These are phyloP conservation scores for Colletotrichum sp. DNA, from an alignment of 2,329 filamentous ascomycete genomes.

Conservation along the genomic window DNA sequence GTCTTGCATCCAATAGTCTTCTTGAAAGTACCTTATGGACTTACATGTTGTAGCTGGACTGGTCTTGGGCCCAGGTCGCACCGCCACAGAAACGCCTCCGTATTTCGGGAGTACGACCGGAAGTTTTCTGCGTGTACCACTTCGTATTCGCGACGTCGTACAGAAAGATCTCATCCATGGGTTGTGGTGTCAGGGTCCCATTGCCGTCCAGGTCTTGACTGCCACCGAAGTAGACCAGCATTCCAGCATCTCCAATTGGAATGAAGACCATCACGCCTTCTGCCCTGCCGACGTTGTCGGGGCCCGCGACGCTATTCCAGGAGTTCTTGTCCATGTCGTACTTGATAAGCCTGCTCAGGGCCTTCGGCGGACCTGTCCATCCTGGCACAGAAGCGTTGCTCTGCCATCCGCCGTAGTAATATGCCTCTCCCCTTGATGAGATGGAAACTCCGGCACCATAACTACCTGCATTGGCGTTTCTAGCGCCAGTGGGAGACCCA, in stretches of 20 bases:
- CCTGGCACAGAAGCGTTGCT: background rate
- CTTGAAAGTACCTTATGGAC: background rate
- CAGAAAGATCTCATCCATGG: background rate
- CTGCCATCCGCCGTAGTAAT: background rate
- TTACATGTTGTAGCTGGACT: background rate
- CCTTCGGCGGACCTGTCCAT: background rate
- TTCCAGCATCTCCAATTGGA: background rate
- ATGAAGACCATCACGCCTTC: background rate
- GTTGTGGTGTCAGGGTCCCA: background rate
- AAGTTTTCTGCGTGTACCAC: background rate
- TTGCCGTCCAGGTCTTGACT: background rate
- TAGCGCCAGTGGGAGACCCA: background rate
- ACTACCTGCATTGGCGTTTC: background rate
- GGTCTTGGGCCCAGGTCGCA: background rate
- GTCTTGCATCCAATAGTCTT: rapidly evolving
- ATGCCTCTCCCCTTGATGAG: background rate
- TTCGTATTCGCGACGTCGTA: background rate
- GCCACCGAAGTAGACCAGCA: background rate
- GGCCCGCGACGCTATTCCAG: background rate
- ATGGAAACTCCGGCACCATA: background rate
- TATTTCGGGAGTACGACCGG: background rate
- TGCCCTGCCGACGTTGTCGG: background rate
- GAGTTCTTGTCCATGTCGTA: background rate
- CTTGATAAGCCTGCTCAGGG: background rate
- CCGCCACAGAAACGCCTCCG: background rate